Base-by-base conservation (phyloP, 495 filamentous ascomycete genomes). In the Penicillium nucicola region DNA sequence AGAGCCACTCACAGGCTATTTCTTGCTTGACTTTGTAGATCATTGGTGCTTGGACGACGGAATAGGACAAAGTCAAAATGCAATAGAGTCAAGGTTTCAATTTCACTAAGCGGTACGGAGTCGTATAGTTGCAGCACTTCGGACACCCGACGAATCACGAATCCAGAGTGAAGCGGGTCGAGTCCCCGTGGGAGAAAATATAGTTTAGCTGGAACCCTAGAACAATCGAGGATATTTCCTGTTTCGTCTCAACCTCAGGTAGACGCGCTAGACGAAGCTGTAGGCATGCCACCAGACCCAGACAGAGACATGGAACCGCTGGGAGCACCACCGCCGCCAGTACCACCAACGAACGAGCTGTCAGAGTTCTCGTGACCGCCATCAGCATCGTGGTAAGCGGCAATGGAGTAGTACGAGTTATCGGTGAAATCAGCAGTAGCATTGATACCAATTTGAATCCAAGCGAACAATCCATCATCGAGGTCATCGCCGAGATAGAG, bases 371-470 rank as follows among this genome's bases (percentile, higher is more conserved):
- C 41, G 44, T 71, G 59, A 13, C 68, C 68, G 22, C 69, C 67
- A 17, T 61, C 35, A 15, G 61, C 65, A 50, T 65, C 63, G 31
- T 67, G 55, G 36, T 66, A 70, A 10, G 61, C 63, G 3, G 67
- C 67, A 59, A 71, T 58, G 62, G 67, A 61, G 36, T 75, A 74
- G 50, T 70, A 69, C 12, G 54, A 60, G 53, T 67, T 62, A 45
- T 68, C 56, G 3, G 69, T 70, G 48, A 74, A 72, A 48, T 78
- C 70, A 2, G 65, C 66, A 8, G 72, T 76, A 1, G 71, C 65
- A 50, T 84, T 80, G 55, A 84, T 68, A 31, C 76, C 80, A n/a
- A 82, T 71, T 63, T 79, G 74, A 42, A 80, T 80, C 75, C 76
- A 82, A 13, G 77, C 77, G 45, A 82, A 78, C 6, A 82, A 55